Evolutionary conservation across 2,329 filamentous ascomycete genomes (phyloP).

Genomic region (Alternaria infectoria): DNA sequence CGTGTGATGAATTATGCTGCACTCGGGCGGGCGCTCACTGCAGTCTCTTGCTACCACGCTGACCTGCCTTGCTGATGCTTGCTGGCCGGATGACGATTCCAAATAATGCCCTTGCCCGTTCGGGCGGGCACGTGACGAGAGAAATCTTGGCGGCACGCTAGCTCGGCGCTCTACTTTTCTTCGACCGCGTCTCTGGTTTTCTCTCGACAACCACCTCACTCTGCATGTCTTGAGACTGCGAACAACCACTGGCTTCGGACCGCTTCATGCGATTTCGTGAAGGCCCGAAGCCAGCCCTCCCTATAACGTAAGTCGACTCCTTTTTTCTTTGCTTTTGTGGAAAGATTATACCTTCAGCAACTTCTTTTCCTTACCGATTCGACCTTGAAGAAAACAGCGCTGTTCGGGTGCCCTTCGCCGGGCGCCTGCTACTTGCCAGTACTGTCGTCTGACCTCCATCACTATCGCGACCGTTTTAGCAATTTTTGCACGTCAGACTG

Average conservation of each 20-base stretch:
- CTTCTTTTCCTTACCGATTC: slow-evolving; percentile 91
- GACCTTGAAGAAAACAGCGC: slow-evolving; percentile 80
- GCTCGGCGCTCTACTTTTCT: slow-evolving; percentile 27
- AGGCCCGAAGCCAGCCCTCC: slow-evolving; percentile 5
- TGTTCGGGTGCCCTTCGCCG: slow-evolving; percentile 68
- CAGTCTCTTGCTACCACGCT: not conserved
- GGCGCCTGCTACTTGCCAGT: slow-evolving; percentile 90
- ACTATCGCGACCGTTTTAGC: not conserved
- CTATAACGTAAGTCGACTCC: slow-evolving; percentile 7
- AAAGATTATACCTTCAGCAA: slow-evolving; percentile 77
- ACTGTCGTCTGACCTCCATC: slow-evolving; percentile 73
- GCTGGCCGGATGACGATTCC: slow-evolving; percentile 14
- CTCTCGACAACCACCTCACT: slow-evolving; percentile 3
- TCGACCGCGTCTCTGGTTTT: slow-evolving; percentile 17
- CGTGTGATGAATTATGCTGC: not conserved
- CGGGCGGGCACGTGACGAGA: slow-evolving; percentile 10
- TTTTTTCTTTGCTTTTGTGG: slow-evolving; percentile 33
- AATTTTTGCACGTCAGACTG: slow-evolving; percentile 7
- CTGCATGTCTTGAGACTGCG: not conserved
- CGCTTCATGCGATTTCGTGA: slow-evolving; percentile 3
- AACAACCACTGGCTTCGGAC: slow-evolving; percentile 8
- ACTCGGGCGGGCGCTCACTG: not conserved
- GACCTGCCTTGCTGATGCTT: not conserved
- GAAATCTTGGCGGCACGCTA: slow-evolving; percentile 22
- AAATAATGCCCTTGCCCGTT: slow-evolving; percentile 12